Base-by-base conservation (phyloP, 2,329 filamentous ascomycete species). In the Colletotrichum acutatum region DNA sequence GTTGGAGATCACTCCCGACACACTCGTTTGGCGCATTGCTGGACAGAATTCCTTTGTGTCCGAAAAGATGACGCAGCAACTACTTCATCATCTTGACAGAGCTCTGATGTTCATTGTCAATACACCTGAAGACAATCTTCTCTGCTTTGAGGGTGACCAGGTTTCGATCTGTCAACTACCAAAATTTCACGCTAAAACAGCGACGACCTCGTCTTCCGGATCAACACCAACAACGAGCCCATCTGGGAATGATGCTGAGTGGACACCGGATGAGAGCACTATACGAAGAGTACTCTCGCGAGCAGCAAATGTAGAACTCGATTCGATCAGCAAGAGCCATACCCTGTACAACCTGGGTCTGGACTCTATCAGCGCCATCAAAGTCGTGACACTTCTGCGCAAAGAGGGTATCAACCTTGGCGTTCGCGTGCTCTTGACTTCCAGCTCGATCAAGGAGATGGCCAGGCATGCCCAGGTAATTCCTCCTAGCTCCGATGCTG, bases 311-410 rank as follows among this genome's bases (percentile, higher is more conserved):
- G 82, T 93, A 0, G 84, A 91, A 0, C 81, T 86, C 22, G 78
- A 85, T 0, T 85, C 90, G 1, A 93, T 98, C 64, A 81, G 83
- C 3, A 87, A 86, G 68, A 84, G 86, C 0, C 89, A 91, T 63
- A 94, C 89, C 0, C 89, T 98, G 14, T 97, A 97, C 80, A 92
- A 97, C 75, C 87, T 98, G 1, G 95, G 95, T 0, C 89, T 98
- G 1, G 95, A 98, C 80, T 98, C 95, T 0, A 97, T 98, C 80
- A 96, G 92, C 75, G 93, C 95, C 1, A 97, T 98, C 83, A 97
- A 97, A 78, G 91, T 95, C 4, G 90, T 91, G 9, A 89, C 92
- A 0, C 84, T 95, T 8, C 84, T 98, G 4, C 91, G 90, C 54
- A 93, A 89, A 76, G 82, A 86, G 54, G 89, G 86, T 0, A 82